Evolutionary conservation across 2,329 filamentous ascomycete species (phyloP), one percentile per base, ranked within the genome.

Genomic region (Ascocoryne sarcoides): DNA sequence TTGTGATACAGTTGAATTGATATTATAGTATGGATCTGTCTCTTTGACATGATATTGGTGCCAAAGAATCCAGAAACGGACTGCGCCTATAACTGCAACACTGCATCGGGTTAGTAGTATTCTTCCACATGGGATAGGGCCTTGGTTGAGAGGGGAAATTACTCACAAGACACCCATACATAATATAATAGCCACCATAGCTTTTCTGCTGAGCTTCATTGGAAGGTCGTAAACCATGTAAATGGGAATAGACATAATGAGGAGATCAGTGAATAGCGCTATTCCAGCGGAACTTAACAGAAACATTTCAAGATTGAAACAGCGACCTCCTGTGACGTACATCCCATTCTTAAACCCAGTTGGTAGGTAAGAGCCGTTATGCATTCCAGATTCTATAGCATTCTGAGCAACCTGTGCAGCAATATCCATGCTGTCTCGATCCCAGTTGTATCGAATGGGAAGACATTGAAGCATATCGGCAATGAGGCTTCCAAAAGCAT

Each of bases 211-310:
- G 2, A 29, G 33, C 17, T 31, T 39, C 34, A 51, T 38, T 26
- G 47, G 35, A 14, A 49, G 31, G n/a, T 47, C 47, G 37, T 44
- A 47, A 19, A 51, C 44, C 34, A 51, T 53, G 14, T 45, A 46
- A 3, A 45, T 42, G 8, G 51, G 49, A 17, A 53, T 49, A 7
- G 32, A 32, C 10, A 53, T 8, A 21, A 52, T 39, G 18, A 53
- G 10, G 5, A 53, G 16, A 37, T 52, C 51, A 2, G 49, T 49
- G 10, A 47, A 17, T 14, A 53, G 45, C 15, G 42, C 39, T 12
- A 53, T 28, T 30, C 49, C 45, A 20, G 49, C 48, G 17, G 39
- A 40, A 9, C 39, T 35, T 14, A 53, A 32, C 20, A 46, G 26
- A 21, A 52, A 52, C 26, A 36, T 33, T 7, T 40, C 29, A 14